Evolutionary conservation across 371 early-diverging fungal species (phyloP).

Genomic region (Mortierella sp.): DNA sequence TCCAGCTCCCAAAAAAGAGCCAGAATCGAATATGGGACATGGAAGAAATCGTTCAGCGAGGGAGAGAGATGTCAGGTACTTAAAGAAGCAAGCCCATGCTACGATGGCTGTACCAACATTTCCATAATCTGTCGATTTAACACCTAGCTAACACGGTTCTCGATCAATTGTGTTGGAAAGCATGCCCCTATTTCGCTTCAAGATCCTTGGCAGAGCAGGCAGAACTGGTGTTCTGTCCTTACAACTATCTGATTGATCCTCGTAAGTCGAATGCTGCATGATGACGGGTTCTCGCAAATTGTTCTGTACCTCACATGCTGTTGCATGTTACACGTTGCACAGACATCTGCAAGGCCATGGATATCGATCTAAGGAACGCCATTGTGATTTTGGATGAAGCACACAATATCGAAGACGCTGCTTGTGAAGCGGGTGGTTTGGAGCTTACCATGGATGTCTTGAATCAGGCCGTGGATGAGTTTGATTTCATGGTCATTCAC

Average conservation of each 20-base stretch:
- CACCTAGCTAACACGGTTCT: no score
- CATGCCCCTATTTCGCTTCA: slow-evolving; percentile 89
- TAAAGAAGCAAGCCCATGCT: no score
- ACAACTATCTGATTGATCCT: slow-evolving; percentile 92
- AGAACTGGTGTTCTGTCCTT: slow-evolving; percentile 91
- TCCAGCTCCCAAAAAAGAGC: slow-evolving; percentile 3
- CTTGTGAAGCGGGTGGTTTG: slow-evolving; percentile 62
- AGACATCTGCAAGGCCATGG: slow-evolving; percentile 67
- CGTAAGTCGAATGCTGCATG: slow-evolving; percentile 37
- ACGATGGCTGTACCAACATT: no score
- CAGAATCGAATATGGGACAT: slow-evolving; percentile 71
- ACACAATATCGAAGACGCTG: slow-evolving; percentile 68
- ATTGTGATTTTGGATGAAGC: slow-evolving; percentile 93
- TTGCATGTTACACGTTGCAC: slow-evolving; percentile 20
- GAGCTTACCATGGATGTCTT: slow-evolving; percentile 62
- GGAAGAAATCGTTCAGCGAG: slow-evolving; percentile 74
- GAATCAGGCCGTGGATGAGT: slow-evolving; percentile 49
- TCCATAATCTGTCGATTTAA: no score
- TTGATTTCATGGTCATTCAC: slow-evolving; percentile 46
- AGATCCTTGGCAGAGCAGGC: slow-evolving; percentile 68
- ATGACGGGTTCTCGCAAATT: not conserved
- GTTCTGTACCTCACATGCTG: not conserved
- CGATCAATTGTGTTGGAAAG: no score
- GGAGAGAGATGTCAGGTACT: slow-evolving; percentile 54
- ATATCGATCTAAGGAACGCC: slow-evolving; percentile 66